Conservation (phyloP, 352 stramenopile genomes). For the Phytophthora aleatoria region DNA sequence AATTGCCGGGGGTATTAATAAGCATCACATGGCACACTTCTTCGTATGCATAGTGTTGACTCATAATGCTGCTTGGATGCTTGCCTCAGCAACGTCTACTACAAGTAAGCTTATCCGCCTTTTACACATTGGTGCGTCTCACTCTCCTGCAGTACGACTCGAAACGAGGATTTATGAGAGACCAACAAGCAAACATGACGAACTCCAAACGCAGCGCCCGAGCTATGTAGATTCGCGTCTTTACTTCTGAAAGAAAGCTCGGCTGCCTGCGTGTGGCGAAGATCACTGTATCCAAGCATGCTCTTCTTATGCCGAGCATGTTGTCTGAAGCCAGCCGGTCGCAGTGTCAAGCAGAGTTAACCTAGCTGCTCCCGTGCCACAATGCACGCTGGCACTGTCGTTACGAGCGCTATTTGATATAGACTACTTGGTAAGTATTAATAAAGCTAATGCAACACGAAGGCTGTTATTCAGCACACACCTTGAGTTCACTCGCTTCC, state of each 20-base stretch:
- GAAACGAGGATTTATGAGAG: no score
- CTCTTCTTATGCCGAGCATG: conserved; percentile 13
- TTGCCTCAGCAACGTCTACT: no score
- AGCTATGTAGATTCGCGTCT: background rate
- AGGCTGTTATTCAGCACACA: background rate
- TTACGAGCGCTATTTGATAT: no score
- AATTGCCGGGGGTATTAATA: no score
- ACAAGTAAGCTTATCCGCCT: no score
- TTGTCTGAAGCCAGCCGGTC: background rate
- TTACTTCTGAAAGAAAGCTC: background rate
- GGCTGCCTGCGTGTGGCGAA: conserved; percentile 2
- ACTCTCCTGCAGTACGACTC: no score
- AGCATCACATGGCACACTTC: no score
- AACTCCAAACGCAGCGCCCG: no score
- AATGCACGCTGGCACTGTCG: background rate
- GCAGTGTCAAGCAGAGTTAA: background rate
- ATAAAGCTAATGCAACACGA: background rate
- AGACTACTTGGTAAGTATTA: background rate
- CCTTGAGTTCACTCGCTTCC: conserved; percentile 12
- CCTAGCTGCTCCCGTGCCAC: background rate
- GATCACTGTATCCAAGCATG: background rate
- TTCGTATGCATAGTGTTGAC: no score
- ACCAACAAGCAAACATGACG: no score
- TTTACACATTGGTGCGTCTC: no score
- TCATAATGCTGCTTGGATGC: no score